phyloP scores from a whole-genome alignment of 2,329 filamentous ascomycete genomes.

The Hymenoscyphus scutula region DNA sequence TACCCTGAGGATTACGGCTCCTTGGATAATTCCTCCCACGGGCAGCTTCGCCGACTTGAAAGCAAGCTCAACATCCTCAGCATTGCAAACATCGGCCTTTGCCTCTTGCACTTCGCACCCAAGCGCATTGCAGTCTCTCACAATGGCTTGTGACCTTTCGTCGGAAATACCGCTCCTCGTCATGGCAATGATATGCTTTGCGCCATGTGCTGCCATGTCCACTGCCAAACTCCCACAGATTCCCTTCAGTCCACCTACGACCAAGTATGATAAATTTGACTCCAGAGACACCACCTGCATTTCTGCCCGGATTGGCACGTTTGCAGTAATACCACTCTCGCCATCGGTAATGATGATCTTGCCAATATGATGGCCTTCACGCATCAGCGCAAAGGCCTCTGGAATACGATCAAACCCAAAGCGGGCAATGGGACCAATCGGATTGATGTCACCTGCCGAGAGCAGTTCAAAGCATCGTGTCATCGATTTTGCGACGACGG shows the following conservation, averaged over 20 bases:
- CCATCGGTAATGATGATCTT: conserved; percentile 39
- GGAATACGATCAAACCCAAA: conserved; percentile 32
- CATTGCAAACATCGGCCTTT: conserved; percentile 16
- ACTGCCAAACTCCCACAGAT: conserved; percentile 20
- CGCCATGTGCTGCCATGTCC: conserved; percentile 19
- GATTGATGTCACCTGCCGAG: conserved; percentile 17
- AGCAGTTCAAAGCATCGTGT: conserved; percentile 14
- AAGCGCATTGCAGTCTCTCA: conserved; percentile 14
- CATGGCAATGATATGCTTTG: conserved; percentile 19
- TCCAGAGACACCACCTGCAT: conserved; percentile 23
- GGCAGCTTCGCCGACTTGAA: conserved; percentile 12
- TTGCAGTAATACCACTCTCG: conserved; percentile 3
- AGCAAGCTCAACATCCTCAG: conserved; percentile 12
- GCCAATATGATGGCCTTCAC: conserved; percentile 42
- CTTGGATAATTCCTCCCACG: conserved; percentile 34
- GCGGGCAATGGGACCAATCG: conserved; percentile 19
- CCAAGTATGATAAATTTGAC: conserved; percentile 23
- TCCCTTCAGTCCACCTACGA: conserved; percentile 28
- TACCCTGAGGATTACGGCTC: conserved; percentile 35
- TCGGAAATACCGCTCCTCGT: conserved; percentile 21
- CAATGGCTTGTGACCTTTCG: conserved; percentile 11
- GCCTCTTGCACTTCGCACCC: conserved; percentile 18
- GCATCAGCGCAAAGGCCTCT: conserved; percentile 34
- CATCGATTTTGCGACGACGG: conserved; percentile 8
- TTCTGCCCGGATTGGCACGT: not conserved